Base-by-base conservation (phyloP, 2,329 filamentous ascomycete species). In the Madurella mycetomatis region DNA sequence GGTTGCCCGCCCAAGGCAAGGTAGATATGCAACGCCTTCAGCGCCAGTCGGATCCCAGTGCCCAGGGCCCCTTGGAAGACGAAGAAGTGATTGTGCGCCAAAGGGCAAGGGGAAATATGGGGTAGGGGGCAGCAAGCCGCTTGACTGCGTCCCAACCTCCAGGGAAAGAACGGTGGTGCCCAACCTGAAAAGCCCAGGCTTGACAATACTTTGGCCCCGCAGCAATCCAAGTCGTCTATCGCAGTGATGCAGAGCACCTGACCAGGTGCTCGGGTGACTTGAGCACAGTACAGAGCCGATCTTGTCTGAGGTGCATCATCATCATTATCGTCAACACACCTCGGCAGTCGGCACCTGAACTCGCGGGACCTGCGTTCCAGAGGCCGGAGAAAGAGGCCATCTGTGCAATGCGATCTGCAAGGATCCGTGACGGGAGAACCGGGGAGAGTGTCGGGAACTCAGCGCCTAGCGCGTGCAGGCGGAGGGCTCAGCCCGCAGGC, bases 151-250 rank as follows among this genome's bases (percentile, higher is more conserved):
- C 46, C 49, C 50, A 37, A 15, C 34, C 34, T 37, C 34, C 34
- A 50, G 47, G 48, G 42, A 47, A 9, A 40, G 31, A 44, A 46
- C 44, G 39, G 50, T 53, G 54, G 37, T 56, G 54, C 54, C 54
- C 54, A 56, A 56, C 54, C 32, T 51, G 34, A 41, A 41, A 41
- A 30, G 17, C 53, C 32, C 34, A 37, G 34, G 13, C 34, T 30
- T 49, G 41, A 48, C 30, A 41, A 46, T n/a, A n/a, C 42, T 37
- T 47, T 2, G 48, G 48, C 44, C 48, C 53, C 53, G 47, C 53
- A 55, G 25, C 39, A 34, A 8, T 46, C 32, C 34, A 37, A 37
- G 7, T 25, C 25, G 25, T 25, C 25, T 7, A 25, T 25, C 25
- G 25, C 25, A 25, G 25, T 7, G 25, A 25, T 25, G 25, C 25